These are phyloP conservation scores for Misopates orontium DNA, from an alignment of 257 asterid genomes.

Conservation along the genomic window DNA sequence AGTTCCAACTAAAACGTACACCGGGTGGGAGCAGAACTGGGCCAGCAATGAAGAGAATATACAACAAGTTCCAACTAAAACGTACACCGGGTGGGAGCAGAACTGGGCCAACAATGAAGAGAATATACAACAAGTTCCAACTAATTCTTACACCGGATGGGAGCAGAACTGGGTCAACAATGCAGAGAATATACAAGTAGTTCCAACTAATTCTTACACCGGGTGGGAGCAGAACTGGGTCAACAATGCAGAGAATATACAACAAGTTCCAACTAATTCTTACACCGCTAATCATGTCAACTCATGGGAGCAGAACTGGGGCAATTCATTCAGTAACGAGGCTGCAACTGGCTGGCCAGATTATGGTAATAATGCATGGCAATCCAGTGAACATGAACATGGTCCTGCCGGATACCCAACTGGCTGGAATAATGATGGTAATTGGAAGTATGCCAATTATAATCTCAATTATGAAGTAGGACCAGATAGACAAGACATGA, in stretches of 20 bases:
- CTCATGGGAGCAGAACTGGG: slow-evolving; percentile 32
- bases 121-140: background rate
- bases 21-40: slow-evolving; percentile 32
- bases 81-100: slow-evolving; percentile 27
- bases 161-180: slow-evolving; percentile 26
- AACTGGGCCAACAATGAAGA: slow-evolving; percentile 26
- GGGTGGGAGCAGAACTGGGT: slow-evolving; percentile 32
- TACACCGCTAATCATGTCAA: background rate
- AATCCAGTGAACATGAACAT: slow-evolving; percentile 29
- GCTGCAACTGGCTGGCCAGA: slow-evolving; percentile 38
- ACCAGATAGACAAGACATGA: slow-evolving; percentile 10
- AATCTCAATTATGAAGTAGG: slow-evolving; percentile 18
- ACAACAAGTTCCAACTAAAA: slow-evolving; percentile 6
- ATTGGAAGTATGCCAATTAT: slow-evolving; percentile 27
- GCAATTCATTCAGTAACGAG: slow-evolving; percentile 26
- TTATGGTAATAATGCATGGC: slow-evolving; percentile 21
- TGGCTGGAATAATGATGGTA: slow-evolving; percentile 34
- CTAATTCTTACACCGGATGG: slow-evolving; percentile 19
- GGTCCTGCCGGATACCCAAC: slow-evolving; percentile 29
- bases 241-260: slow-evolving; percentile 6
- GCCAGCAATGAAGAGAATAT: slow-evolving; percentile 1
- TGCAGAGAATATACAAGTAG: background rate
- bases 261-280: background rate
- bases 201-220: slow-evolving; percentile 18
- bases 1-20: background rate